Evolutionary conservation across 495 filamentous ascomycete genomes (phyloP), one percentile per base, ranked within the genome.

Genomic region (Chlorociboria aeruginascens): DNA sequence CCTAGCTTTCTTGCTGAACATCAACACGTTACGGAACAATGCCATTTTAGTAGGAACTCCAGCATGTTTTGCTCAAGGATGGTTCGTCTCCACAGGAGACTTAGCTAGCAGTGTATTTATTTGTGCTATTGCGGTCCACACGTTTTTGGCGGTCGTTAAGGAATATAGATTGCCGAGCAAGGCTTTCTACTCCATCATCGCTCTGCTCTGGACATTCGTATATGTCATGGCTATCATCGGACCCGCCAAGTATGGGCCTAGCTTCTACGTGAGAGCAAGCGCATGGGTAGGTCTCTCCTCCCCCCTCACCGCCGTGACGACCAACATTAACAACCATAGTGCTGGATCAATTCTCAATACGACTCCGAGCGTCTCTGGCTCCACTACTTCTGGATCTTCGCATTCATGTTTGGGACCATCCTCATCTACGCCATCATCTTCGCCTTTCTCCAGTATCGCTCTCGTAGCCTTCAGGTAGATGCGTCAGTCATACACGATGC

Each of bases 371-470:
- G 83, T 51, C 72, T 89, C 0, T 77, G 74, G 69, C 73, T 81
- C 14, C 85, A 89, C 55, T 89, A 89, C 57, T 70, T 88, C 52
- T 89, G 80, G 75, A 84, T 88, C 62, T 86, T 88, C 64, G 62
- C 86, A 39, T 68, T 74, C 44, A 74, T 86, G 50, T 75, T 81
- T 54, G 58, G 77, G 14, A 85, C 81, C 10, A 70, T 79, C 40
- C 48, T 68, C 35, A 69, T 87, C 11, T 89, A 89, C 62, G 66
- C 66, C 1, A 61, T 80, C 46, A 77, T 85, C 60, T 83, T 75
- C 63, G 54, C 83, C 49, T 72, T 69, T 47, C 71, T 86, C 2
- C 69, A 69, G 38, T 32, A 47, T 34, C 37, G 35, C 28, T 6
- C 45, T 13, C 25, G 28, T 8, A 42, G 16, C 34, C 13, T 13